Evolutionary conservation across 2,329 filamentous ascomycete genomes (phyloP), one percentile per base, ranked within the genome.

Genomic region (Microascus cirrosus): DNA sequence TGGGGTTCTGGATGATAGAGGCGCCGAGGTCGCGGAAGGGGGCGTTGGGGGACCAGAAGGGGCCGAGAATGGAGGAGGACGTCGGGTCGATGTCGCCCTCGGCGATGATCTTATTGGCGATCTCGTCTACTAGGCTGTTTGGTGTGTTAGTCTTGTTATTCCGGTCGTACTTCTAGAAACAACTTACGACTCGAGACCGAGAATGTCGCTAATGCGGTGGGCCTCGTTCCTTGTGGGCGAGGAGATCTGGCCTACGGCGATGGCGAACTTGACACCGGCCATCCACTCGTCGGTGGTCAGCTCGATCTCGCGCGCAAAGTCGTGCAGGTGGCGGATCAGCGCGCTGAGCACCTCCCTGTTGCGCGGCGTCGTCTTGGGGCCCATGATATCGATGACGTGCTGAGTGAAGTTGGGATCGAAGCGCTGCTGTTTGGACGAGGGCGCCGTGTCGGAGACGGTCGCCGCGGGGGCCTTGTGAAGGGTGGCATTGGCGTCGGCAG

Each of bases 391-490:
- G 68, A 91, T 77, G 71, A 90, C 86, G 70, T 84, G 79, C 64
- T 84, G 73, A 57, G 89, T 93, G 76, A 92, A 91, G 73, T 80
- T 81, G 64, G 88, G 88, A 70, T 93, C 88, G 74, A 89, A 90
- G 69, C 73, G 45, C 45, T 50, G 45, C 45, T 48, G n/a, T 8
- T 8, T 11, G 22, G 45, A 11, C n/a, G 13, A 45, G 39, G 39
- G 39, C 15, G 39, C 39, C 6, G 39, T 45, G 6, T 18, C 39
- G 39, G 39, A 15, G 39, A 45, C 63, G 69, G 61, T 32, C 56
- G 63, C 60, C 42, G 65, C 62, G 55, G 61, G 64, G 62, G 63
- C 64, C 56, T 65, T 67, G 59, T 67, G 68, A 57, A 67, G 63
- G 66, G 59, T 61, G 60, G 39, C 39, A 7, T 15, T n/a, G 13